Percentiles rank a stretch among this genome's conserved stretches.
Evolutionary conservation across 2,329 filamentous ascomycete genomes (phyloP).

Genomic region (Arthrinium phaeospermum): DNA sequence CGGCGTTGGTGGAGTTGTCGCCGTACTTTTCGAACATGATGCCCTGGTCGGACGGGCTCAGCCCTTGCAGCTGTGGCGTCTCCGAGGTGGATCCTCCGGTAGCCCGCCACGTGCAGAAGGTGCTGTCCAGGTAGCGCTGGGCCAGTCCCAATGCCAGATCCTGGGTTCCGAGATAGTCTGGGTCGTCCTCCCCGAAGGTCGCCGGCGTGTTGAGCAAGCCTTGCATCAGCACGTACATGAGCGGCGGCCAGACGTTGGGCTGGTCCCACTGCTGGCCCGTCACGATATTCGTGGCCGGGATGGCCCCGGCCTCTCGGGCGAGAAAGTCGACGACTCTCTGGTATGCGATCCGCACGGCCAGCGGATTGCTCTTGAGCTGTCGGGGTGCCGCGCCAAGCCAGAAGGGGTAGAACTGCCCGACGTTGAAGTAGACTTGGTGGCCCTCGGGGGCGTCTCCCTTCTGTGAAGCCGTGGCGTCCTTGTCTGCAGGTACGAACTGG

Average conservation of each 20-base stretch:
- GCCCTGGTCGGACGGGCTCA: conserved; percentile 51
- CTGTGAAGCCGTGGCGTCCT: conserved; percentile 49
- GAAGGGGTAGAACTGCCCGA: conserved; percentile 71
- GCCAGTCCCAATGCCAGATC: conserved; percentile 62
- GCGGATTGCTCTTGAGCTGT: conserved; percentile 62
- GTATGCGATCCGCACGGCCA: conserved; percentile 61
- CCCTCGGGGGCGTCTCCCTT: conserved; percentile 55
- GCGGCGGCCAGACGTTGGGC: conserved; percentile 72
- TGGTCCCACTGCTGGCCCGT: conserved; percentile 74
- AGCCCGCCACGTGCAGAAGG: conserved; percentile 73
- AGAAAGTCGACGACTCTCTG: conserved; percentile 59
- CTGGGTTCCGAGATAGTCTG: conserved; percentile 59
- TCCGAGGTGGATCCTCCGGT: conserved; percentile 66
- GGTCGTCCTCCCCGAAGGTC: conserved; percentile 58
- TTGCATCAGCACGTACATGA: conserved; percentile 68
- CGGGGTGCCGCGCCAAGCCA: conserved; percentile 69
- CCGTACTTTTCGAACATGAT: conserved; percentile 76
- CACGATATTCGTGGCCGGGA: conserved; percentile 65
- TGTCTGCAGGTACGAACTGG: conserved; percentile 57
- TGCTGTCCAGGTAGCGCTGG: conserved; percentile 70
- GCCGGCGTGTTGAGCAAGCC: conserved; percentile 65
- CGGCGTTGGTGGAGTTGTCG: conserved; percentile 63
- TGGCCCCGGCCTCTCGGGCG: conserved; percentile 57
- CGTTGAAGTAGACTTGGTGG: conserved; percentile 61
- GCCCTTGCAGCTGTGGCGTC: conserved; percentile 55